Base-by-base conservation (phyloP, 495 filamentous ascomycete species). In the Cryomyces minteri region DNA sequence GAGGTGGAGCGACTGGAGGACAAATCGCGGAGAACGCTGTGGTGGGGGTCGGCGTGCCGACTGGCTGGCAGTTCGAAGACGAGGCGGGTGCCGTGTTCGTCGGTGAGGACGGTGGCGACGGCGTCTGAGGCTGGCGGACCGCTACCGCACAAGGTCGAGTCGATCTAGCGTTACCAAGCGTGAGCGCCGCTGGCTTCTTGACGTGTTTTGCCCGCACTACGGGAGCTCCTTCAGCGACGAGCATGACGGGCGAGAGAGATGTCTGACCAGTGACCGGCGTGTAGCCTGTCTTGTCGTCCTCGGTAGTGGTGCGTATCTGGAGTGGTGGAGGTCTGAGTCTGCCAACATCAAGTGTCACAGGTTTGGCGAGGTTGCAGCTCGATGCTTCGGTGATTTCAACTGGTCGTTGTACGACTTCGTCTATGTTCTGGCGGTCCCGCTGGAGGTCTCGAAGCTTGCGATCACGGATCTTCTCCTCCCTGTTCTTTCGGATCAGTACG, bases 191-290 rank as follows among this genome's bases (percentile, higher is more conserved):
- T 3, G 52, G 49, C 43, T 48, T 51, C 5, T 39, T 34, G 40
- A 43, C 39, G 18, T 5, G 39, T 30, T 31, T 45, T 49, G 32
- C 43, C 32, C 18, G 18, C 32, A 50, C 53, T 11, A 54, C 34
- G 14, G 55, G 57, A 36, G 55, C 48, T 40, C 52, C 45, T 38
- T 57, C 55, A 3, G 55, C 55, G 8, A 56, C 51, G 6, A 58
- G 53, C 50, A 54, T 53, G 28, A 56, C 49, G 4, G 57, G 55
- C n/a, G 51, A 54, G 7, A 54, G 41, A 2, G 50, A 39, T 34
- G 48, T 34, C n/a, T 41, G 40, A 30, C 36, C 31, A 10, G 28
- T 32, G 10, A 48, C 28, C 34, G 34, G 34, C 34, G 40, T 14
- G 25, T 41, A 30, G 40, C n/a, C n/a, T 41, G 40, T 14, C n/a